These are phyloP conservation scores for Metschnikowia borealis DNA, from an alignment of 805 yeast species.

Conservation along the genomic window DNA sequence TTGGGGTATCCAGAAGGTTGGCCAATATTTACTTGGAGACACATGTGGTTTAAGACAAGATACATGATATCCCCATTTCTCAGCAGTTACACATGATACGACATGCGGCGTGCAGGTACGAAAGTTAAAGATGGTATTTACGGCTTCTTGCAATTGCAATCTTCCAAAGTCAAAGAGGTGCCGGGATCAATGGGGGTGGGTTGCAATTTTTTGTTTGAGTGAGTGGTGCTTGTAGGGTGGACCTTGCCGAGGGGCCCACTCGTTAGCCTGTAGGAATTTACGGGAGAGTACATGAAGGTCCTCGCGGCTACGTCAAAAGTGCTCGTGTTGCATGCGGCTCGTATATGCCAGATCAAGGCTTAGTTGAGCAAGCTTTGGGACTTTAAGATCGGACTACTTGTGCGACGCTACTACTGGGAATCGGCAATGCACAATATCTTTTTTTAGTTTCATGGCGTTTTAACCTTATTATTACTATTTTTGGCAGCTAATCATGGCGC, in stretches of 20 bases:
- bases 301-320: conserved; percentile 1
- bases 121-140: not conserved
- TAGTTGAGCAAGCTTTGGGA: not conserved
- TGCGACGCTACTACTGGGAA: not conserved
- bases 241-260: no score
- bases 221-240: no score
- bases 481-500: not conserved
- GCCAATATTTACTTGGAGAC: not conserved
- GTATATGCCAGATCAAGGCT: conserved; percentile 1
- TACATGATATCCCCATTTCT: not conserved
- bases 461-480: not conserved
- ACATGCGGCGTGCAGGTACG: not conserved
- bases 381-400: not conserved
- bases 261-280: not conserved
- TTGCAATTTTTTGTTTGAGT: no score
- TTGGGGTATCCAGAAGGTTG: not conserved
- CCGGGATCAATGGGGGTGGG: no score
- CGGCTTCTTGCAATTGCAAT: no score
- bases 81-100: conserved; percentile 1
- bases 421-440: not conserved
- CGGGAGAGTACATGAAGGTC: conserved; percentile 3
- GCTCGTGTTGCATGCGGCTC: not conserved
- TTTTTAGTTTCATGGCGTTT: not conserved
- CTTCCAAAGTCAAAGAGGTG: no score
- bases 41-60: not conserved